These are phyloP conservation scores for Corylus avellana DNA, from an alignment of 306 rosid genomes.

Conservation along the genomic window DNA sequence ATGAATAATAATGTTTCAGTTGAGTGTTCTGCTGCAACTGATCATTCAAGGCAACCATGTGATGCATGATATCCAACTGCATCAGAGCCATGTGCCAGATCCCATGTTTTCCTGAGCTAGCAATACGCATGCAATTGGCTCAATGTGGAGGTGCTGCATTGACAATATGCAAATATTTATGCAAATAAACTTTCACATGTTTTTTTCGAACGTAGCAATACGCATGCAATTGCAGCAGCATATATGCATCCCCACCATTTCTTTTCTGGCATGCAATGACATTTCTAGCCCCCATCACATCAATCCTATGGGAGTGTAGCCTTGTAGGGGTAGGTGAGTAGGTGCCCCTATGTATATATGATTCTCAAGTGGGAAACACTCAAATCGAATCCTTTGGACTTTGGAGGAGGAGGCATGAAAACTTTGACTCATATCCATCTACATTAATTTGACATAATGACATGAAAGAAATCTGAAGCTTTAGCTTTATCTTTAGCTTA, in stretches of 20 bases:
- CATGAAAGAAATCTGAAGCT: not conserved
- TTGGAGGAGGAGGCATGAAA: too few relatives aligned
- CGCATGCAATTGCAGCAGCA: constrained; percentile 4
- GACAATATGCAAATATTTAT: not conserved
- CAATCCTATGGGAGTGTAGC: too few relatives aligned
- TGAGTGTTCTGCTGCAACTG: too few relatives aligned
- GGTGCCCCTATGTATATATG: too few relatives aligned
- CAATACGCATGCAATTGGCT: constrained; percentile 38
- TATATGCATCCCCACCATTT: not conserved
- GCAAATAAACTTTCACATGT: not conserved
- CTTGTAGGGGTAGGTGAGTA: too few relatives aligned
- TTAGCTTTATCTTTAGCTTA: not conserved
- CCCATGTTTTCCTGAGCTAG: constrained; percentile 18
- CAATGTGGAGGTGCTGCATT: constrained; percentile 37
- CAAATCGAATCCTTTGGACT: too few relatives aligned
- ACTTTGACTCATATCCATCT: not conserved
- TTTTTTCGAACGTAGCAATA: constrained; percentile 1
- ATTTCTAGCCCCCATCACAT: too few relatives aligned
- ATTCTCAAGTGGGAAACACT: too few relatives aligned
- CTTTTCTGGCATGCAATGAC: too few relatives aligned
- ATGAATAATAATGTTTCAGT: too few relatives aligned
- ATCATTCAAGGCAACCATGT: constrained; percentile 25
- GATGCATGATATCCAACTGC: constrained; percentile 5
- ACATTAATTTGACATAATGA: too few relatives aligned
- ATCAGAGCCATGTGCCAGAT: constrained; percentile 47